Evolutionary conservation across 805 yeast species (phyloP), one percentile per base, ranked within the genome.

Genomic region (Candida orba): DNA sequence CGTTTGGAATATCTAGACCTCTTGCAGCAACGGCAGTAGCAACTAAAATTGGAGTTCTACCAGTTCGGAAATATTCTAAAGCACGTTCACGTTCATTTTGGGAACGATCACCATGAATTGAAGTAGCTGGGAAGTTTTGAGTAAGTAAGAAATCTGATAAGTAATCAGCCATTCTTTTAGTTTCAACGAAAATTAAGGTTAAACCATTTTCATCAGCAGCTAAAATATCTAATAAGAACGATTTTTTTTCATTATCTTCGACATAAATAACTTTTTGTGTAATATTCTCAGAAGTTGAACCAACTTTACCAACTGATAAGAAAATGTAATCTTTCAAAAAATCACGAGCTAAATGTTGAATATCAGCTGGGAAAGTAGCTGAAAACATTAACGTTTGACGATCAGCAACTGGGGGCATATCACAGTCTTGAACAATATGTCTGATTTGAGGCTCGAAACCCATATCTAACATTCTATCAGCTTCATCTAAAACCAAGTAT

Each of bases 381-480:
- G 96, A 87, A 72, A 93, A 93, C 95, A 93, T 87, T 60, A 93
- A 79, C 34, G 99, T 93, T 73, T 93, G 99, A 74, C 99, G 84
- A 59, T 84, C 76, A 48, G 77, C 72, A 45, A 86, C 95, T 52
- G 74, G 81, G 50, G 99, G 97, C 99, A 93, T 93, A 67, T 89
- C 98, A 75, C 95, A 90, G 54, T 85, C 95, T 69, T 91, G 95
- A 50, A 93, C 99, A 62, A 93, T 91, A 67, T 89, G 85, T 79
- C 99, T 87, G 65, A 93, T 93, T 77, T 93, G 99, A 53, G 97
- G 97, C 75, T 93, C 99, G 73, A 93, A 93, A 78, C 99, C 99
- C 98, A 93, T 93, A 80, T 93, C 99, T 72, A 93, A 81, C 99
- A 93, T 93, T 76, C 99, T 87, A 72, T 93, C 99, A 63, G 99